Evolutionary conservation across 2,329 filamentous ascomycete species (phyloP), one percentile per base, ranked within the genome.

Genomic region (Ophiosphaerella narmari): DNA sequence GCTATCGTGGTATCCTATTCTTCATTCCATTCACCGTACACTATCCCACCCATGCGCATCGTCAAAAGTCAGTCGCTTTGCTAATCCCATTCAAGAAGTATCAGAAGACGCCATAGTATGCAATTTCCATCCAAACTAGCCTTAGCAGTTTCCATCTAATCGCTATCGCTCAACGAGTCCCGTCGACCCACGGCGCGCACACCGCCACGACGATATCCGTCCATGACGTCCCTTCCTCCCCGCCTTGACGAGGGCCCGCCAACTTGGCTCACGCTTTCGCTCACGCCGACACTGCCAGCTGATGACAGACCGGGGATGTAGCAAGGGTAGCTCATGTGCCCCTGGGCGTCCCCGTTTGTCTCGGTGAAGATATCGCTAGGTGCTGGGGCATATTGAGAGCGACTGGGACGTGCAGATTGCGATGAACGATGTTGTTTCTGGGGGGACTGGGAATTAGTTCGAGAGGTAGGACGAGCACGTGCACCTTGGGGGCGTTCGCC

Each of bases 301-400:
- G 55, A 51, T 50, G 75, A 80, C 60, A 84, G 57, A 0, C 79
- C 81, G 0, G 82, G 81, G 41, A 85, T 81, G 7, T 82, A 77
- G 68, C 82, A 82, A 23, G 80, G 78, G 60, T 85, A 85, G 40
- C 74, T 76, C 67, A 81, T 82, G 11, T 80, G 82, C 8, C 81
- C 80, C 0, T 74, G 73, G 5, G 73, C 43, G 13, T 66, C 74
- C 16, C 70, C 68, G 36, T 67, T 70, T 2, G 75, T 68, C 21
- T 78, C 74, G 5, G 66, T 71, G 66, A 71, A 72, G 54, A 71
- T 71, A 46, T 72, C 72, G 24, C 59, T 67, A 1, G 65, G 55
- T 11, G 54, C 49, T 32, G 29, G 49, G 35, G 36, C 49, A 51
- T 40, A 48, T 9, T 34, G 23, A 5, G 46, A 48, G 46, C 46